Evolutionary conservation across 164 flowering plant species (phyloP), one percentile per base, ranked within the genome.

Genomic region (Annona cherimola): DNA sequence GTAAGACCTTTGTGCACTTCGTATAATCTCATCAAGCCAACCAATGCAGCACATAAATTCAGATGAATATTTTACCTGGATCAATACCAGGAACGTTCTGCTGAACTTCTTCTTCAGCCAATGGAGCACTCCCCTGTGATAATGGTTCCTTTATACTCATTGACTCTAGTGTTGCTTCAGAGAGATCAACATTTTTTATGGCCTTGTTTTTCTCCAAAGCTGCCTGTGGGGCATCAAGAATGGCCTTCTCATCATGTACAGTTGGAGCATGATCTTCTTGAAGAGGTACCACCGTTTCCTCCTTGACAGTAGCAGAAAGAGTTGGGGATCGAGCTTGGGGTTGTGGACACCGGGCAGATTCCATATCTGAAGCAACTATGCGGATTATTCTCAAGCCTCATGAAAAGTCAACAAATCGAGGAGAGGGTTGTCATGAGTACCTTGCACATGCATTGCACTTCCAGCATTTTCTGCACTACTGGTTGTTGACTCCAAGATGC

Each of bases 401-500:
- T 16, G 41, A 5, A 75, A 7, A 54, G 45, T 18, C 18, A 20
- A 39, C 35, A 68, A 5, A 45, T n/a, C 39, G 50, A 45, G 3
- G 39, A 43, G 54, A 66, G 14, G 4, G 16, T 50, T 16, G 44
- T 66, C 55, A 43, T 5, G 14, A 65, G 54, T 66, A 86, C 96
- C 97, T 86, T 89, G 98, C 62, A 84, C 86, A 73, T 90, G 94
- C 71, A 78, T 72, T 44, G 82, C 78, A 82, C 97, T 88, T 45
- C 97, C 94, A 71, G 81, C 89, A 85, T 89, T 90, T 62, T 91
- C 97, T 55, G 86, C 86, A 81, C 98, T 93, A 68, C 93, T 89
- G 66, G 84, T 92, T 69, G 89, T 91, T 69, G 96, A 84, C 80
- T 96, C 98, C 74, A 92, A 72, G 66, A 92, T 86, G 5, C 97